A percentile compares a stretch with the other conserved stretches of the same genome.
phyloP scores from a whole-genome alignment of 192 early-diverging fungal species.

The Coemansia nantahalensis region DNA sequence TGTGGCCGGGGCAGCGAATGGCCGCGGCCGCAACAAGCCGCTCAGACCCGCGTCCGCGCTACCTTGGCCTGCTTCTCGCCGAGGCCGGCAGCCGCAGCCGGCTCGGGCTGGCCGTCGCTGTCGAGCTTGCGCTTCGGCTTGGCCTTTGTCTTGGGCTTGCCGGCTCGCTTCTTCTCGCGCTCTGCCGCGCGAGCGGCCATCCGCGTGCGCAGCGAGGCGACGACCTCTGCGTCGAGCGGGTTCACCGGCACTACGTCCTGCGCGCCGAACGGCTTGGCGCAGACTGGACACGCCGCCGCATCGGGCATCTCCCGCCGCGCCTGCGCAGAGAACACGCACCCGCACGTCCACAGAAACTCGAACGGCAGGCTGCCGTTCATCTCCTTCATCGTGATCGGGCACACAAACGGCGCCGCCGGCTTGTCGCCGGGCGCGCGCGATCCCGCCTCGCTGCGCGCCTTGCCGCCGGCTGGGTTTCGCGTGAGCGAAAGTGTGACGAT shows the following conservation, averaged over 20 bases:
- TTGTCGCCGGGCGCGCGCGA: constrained; percentile 23
- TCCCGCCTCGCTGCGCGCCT: too few species aligned
- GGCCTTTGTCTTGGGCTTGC: not conserved
- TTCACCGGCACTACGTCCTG: constrained; percentile 35
- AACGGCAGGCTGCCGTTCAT: constrained; percentile 46
- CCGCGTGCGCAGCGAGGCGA: constrained; percentile 12
- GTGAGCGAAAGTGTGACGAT: constrained; percentile 20
- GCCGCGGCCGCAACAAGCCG: too few species aligned
- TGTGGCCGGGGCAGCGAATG: too few species aligned
- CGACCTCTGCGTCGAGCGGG: constrained; percentile 13
- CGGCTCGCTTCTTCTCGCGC: not conserved
- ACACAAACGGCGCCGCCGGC: constrained; percentile 32
- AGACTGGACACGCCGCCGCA: constrained; percentile 12
- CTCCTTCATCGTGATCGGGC: constrained; percentile 51
- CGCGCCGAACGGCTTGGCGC: constrained; percentile 9
- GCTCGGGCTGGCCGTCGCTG: not conserved
- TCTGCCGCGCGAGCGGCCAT: constrained; percentile 12
- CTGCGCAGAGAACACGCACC: constrained; percentile 42
- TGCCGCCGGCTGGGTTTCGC: not conserved
- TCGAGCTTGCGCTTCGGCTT: constrained; percentile 4
- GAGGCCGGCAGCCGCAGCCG: not conserved
- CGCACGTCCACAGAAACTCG: constrained; percentile 46
- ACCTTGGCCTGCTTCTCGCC: not conserved
- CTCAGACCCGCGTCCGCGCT: not conserved
- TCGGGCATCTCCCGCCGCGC: constrained; percentile 39